Evolutionary conservation across 2,329 filamentous ascomycete species (phyloP), one percentile per base, ranked within the genome.

Genomic region (Fusarium sulawesiense): DNA sequence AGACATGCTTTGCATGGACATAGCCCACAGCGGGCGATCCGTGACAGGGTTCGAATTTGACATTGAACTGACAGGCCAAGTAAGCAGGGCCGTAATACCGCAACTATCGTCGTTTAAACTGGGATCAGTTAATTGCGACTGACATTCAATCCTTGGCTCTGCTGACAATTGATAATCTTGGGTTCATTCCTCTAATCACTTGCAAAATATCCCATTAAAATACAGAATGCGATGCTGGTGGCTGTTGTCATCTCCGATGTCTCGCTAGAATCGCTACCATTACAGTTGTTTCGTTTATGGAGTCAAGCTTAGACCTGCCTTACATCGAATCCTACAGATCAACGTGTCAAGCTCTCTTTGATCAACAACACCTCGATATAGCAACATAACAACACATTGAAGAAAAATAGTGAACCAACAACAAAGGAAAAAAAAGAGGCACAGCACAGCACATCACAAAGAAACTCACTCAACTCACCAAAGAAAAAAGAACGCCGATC

Each of bases 1-100:
- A 42, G 59, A 48, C 59, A 71, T 71, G 68, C 64, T 70, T 60
- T 71, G 64, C 68, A 70, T 68, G 55, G 59, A 64, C 53, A 21
- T 53, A 67, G 66, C 45, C 62, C 46, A 66, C 66, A 45, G 59
- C 58, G 47, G 54, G 30, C 63, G 63, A 66, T 66, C 63, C 61
- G 27, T 66, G 55, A 49, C 63, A 66, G 61, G 63, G 63, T 66
- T 50, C 21, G 47, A 29, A 66, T 66, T 60, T 60, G 55, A 66
- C 60, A 65, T 40, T 64, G 49, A 42, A 42, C 41, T 32, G 46
- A 63, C 41, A 23, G 23, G 20, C 41, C 46, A 58, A 62, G 44
- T 49, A 50, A 32, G 16, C 30, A 50, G 47, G 49, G 49, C n/a
- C 49, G 49, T 6, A 30, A 13, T 7, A 30, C 11, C 29, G 29